Percentiles rank a stretch among this genome's conserved stretches.
phyloP scores from a whole-genome alignment of 2,329 filamentous ascomycete species.

The Scedosporium aurantiacum region DNA sequence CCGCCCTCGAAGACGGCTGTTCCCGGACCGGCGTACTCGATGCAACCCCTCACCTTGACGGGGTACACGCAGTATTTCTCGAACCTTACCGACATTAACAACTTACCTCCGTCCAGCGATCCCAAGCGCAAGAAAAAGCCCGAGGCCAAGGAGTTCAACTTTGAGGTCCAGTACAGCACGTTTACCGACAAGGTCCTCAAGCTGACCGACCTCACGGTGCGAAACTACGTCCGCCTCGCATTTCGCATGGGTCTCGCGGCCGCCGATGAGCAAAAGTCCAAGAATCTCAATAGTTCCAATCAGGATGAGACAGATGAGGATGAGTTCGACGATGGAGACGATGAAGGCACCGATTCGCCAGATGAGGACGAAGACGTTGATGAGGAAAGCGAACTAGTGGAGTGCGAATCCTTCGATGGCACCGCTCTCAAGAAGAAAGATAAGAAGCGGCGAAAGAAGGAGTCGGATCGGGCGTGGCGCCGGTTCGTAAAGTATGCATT shows the following conservation, averaged over 20 bases:
- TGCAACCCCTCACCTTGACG: conserved; percentile 67
- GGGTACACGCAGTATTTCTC: conserved; percentile 88
- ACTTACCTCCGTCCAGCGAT: conserved; percentile 31
- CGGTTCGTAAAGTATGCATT: conserved; percentile 71
- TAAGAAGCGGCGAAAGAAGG: conserved; percentile 40
- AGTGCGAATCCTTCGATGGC: conserved; percentile 17
- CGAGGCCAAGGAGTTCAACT: conserved; percentile 55
- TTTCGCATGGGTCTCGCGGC: conserved; percentile 55
- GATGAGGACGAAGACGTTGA: conserved; percentile 18
- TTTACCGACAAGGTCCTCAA: conserved; percentile 64
- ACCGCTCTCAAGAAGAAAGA: conserved; percentile 26
- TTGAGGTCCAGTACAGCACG: conserved; percentile 79
- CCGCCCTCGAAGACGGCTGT: conserved; percentile 60
- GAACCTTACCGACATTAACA: conserved; percentile 85
- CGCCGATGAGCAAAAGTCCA: conserved; percentile 7
- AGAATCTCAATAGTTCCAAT: conserved; percentile 11
- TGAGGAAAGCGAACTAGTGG: conserved; percentile 16
- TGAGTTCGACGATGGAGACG: conserved; percentile 12
- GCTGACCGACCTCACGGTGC: conserved; percentile 73
- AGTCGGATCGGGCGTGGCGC: conserved; percentile 61
- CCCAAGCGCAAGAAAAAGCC: conserved; percentile 38
- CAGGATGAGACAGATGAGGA: conserved; percentile 12
- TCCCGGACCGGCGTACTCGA: conserved; percentile 83
- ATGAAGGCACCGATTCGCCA: conserved; percentile 16
- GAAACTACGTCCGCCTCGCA: conserved; percentile 69